Percentiles rank a stretch among this genome's conserved stretches.
phyloP scores from a whole-genome alignment of 768 basidiomycete species.

The Phlebiopsis flavidoalba region DNA sequence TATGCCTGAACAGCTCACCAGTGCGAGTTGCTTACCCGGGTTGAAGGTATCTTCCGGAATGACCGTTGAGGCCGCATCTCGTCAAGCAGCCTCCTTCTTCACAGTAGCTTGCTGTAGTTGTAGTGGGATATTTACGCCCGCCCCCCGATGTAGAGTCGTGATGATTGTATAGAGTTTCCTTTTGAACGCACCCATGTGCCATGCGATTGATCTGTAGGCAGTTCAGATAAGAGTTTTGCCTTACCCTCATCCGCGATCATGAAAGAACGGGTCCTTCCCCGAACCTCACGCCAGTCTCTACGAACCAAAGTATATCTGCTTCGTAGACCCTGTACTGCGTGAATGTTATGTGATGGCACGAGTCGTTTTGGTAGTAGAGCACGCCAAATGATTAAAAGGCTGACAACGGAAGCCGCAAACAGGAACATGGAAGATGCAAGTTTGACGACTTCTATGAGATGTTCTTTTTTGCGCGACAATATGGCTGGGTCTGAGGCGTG shows the following conservation, averaged over 20 bases:
- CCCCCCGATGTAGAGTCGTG: no score
- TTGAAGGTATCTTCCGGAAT: conserved; percentile 85
- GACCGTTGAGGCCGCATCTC: conserved; percentile 83
- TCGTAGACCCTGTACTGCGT: conserved; percentile 98
- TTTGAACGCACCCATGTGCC: conserved; percentile 12
- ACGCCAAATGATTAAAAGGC: conserved; percentile 72
- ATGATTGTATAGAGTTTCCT: neutral
- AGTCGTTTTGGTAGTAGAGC: conserved; percentile 88
- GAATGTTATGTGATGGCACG: conserved; percentile 84
- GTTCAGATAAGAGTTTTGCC: conserved; percentile 56
- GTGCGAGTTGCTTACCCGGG: conserved; percentile 45
- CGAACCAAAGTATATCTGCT: conserved; percentile 79
- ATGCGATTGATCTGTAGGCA: conserved; percentile 45
- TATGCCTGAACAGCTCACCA: conserved; percentile 16
- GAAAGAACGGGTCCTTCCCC: conserved; percentile 88
- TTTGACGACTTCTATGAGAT: conserved; percentile 90
- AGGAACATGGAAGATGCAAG: conserved; percentile 87
- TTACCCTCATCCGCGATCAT: conserved; percentile 82
- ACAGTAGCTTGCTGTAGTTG: conserved; percentile 63
- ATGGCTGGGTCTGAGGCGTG: conserved; percentile 48
- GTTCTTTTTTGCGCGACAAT: conserved; percentile 83
- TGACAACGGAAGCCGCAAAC: conserved; percentile 81
- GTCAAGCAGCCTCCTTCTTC: conserved; percentile 82
- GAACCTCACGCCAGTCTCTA: conserved; percentile 63
- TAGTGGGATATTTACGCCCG: no score